These are phyloP conservation scores for Citrullus amarus DNA, from an alignment of 306 rosid species.

Conservation along the genomic window DNA sequence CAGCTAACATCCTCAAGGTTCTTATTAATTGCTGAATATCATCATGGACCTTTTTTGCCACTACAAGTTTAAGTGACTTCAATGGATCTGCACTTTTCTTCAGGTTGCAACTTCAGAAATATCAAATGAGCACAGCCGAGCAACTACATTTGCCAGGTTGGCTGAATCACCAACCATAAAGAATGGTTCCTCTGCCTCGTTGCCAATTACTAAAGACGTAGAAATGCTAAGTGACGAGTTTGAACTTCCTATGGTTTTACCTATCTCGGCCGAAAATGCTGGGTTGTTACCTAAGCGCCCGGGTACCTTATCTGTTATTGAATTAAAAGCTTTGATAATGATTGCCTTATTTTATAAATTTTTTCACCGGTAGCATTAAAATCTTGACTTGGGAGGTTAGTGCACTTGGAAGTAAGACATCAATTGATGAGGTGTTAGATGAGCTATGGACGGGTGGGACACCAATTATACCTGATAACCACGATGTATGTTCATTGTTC, in stretches of 20 bases:
- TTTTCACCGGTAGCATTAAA: not conserved
- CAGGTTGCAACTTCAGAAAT: conserved; percentile 19
- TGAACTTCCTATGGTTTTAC: conserved; percentile 33
- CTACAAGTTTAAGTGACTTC: not conserved
- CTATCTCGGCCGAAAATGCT: conserved; percentile 67
- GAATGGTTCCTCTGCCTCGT: conserved; percentile 23
- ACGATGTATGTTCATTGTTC: not conserved
- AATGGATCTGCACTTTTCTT: not conserved
- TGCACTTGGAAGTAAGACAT: not conserved
- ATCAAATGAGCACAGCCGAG: conserved; percentile 50
- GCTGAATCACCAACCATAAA: conserved; percentile 47
- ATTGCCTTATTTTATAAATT: not conserved
- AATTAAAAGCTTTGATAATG: not conserved
- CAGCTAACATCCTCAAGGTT: conserved; percentile 24
- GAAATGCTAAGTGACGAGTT: conserved; percentile 22
- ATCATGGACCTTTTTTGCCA: not conserved
- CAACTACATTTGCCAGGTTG: conserved; percentile 57
- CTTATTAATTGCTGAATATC: not conserved
- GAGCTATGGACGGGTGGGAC: not conserved
- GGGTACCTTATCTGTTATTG: conserved; percentile 23
- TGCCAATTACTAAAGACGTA: conserved; percentile 18
- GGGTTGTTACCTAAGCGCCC: conserved; percentile 57
- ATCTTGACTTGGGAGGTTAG: not conserved
- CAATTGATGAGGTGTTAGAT: not conserved
- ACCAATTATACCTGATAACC: not conserved